Evolutionary conservation across 495 filamentous ascomycete species (phyloP).

Genomic region (Neurospora intermedia): DNA sequence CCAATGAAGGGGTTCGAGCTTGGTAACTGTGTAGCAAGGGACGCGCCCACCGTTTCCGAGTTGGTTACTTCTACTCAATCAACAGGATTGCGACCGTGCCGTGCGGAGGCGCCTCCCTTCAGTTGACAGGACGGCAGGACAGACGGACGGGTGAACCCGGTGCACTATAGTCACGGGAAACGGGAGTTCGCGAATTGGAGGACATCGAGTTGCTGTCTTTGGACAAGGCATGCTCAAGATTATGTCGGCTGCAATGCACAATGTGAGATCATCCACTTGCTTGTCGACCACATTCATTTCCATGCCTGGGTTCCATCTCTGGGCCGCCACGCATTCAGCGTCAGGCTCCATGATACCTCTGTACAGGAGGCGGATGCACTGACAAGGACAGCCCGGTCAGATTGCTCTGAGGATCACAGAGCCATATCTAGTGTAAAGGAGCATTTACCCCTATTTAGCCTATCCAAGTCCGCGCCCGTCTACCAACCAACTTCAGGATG

Average conservation of each 20-base stretch:
- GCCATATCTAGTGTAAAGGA: neutral
- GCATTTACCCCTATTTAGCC: neutral
- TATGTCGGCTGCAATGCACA: neutral
- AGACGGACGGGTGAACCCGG: neutral
- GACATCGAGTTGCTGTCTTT: neutral
- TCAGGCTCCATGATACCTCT: neutral
- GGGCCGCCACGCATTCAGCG: neutral
- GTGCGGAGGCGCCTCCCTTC: neutral
- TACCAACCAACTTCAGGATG: neutral
- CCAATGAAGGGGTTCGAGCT: neutral
- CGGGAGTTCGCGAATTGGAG: neutral
- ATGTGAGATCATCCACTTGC: neutral
- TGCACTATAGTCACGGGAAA: neutral
- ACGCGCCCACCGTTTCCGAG: neutral
- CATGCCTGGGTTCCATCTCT: neutral
- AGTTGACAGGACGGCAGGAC: neutral
- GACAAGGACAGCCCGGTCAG: neutral
- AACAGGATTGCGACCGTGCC: neutral
- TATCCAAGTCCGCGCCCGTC: neutral
- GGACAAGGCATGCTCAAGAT: neutral
- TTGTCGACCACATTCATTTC: neutral
- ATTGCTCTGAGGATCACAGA: neutral
- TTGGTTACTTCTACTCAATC: neutral
- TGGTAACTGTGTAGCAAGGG: neutral
- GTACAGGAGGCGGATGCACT: neutral